These are phyloP conservation scores for Saksenaea vasiformis DNA, from an alignment of 371 early-diverging fungal genomes.

Conservation along the genomic window DNA sequence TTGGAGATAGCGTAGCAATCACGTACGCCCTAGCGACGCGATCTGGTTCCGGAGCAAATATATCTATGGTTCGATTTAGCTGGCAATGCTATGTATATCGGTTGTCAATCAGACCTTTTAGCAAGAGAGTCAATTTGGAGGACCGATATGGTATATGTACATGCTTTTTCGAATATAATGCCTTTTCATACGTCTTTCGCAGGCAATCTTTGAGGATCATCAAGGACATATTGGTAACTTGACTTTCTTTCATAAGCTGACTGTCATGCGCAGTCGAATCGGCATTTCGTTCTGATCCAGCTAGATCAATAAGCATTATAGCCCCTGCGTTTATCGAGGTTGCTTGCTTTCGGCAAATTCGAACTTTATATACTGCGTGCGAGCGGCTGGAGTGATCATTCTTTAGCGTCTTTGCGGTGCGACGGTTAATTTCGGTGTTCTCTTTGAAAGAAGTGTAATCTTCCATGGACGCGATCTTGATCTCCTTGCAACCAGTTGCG, in stretches of 20 bases:
- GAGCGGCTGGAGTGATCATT: slow-evolving; percentile 95
- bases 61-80: neutral
- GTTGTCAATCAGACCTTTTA: slow-evolving; percentile 55
- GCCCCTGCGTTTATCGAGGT: slow-evolving; percentile 80
- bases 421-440: slow-evolving; percentile 59
- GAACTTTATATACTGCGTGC: slow-evolving; percentile 91
- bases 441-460: slow-evolving; percentile 2
- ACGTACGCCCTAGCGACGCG: neutral
- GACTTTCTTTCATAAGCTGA: slow-evolving; percentile 94
- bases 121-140: slow-evolving; percentile 93
- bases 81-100: neutral
- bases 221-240: slow-evolving; percentile 97
- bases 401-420: slow-evolving; percentile 88
- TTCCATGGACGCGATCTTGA: neutral
- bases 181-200: slow-evolving; percentile 74
- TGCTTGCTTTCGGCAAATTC: slow-evolving; percentile 73
- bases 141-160: slow-evolving; percentile 96
- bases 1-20: slow-evolving; percentile 3
- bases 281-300: slow-evolving; percentile 93
- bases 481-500: neutral
- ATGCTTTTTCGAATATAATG: slow-evolving; percentile 3
- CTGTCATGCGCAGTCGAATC: slow-evolving; percentile 83
- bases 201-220: slow-evolving; percentile 88
- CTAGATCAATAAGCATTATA: slow-evolving; percentile 94
- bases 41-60: neutral